phyloP scores from a whole-genome alignment of 1,139 yeast species.

The Candida glucosophila region DNA sequence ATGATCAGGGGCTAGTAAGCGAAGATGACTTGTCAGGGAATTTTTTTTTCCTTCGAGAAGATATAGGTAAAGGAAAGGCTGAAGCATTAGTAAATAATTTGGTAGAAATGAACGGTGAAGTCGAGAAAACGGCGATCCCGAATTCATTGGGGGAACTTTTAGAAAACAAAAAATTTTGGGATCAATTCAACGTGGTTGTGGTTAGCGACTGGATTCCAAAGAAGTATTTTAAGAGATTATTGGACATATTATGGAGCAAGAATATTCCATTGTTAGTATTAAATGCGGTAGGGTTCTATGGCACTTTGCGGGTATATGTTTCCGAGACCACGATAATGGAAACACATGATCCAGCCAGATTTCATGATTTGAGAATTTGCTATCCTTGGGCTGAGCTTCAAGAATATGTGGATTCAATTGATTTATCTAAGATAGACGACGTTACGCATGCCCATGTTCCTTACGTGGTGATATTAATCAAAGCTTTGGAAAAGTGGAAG shows the following conservation, averaged over 20 bases:
- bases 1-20: constrained; percentile 38
- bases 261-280: constrained; percentile 48
- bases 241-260: constrained; percentile 30
- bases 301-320: constrained; percentile 45
- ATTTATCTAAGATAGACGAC: constrained; percentile 37
- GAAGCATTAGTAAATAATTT: constrained; percentile 31
- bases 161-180: constrained; percentile 33
- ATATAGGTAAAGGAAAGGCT: constrained; percentile 38
- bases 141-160: constrained; percentile 12
- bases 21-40: constrained; percentile 44
- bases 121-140: constrained; percentile 27
- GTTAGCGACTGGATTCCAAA: constrained; percentile 25
- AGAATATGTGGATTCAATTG: constrained; percentile 41
- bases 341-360: constrained; percentile 59
- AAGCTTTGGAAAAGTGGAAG: constrained; percentile 43
- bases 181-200: constrained; percentile 44
- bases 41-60: constrained; percentile 47
- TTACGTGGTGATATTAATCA: constrained; percentile 55
- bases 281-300: constrained; percentile 58
- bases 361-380: constrained; percentile 65
- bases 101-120: constrained; percentile 55
- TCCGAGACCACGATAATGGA: constrained; percentile 59
- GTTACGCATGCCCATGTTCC: constrained; percentile 67
- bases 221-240: constrained; percentile 16
- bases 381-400: constrained; percentile 70